Evolutionary conservation across 2,329 filamentous ascomycete genomes (phyloP), one percentile per base, ranked within the genome.

Genomic region (Eutypella sp.): DNA sequence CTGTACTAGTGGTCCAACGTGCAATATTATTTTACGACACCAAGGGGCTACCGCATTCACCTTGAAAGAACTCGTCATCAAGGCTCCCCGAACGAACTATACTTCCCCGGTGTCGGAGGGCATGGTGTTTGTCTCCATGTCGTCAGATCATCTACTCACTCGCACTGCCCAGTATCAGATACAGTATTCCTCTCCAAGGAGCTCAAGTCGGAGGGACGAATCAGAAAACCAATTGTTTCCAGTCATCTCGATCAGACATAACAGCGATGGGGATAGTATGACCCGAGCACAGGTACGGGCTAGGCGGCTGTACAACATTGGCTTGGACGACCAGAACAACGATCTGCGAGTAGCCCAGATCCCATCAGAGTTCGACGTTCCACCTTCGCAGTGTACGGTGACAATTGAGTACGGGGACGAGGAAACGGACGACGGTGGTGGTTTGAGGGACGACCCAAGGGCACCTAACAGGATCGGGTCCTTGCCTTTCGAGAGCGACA

Each of bases 31-130:
- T 11, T 67, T 97, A 46, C 81, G 82, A 47, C 92, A 97, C 63
- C 82, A 86, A 53, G 89, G 87, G 38, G 82, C 82, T 31, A 85
- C 86, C 2, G 81, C 87, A 1, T 97, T 97, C 59, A 87, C 80
- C 45, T 68, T 97, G 45, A 86, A 89, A 56, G 92, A 92, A 67
- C 70, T 97, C 41, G 76, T 95, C 52, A 95, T 97, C 66, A 91
- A 89, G 63, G 89, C 88, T 9, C 92, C 92, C 1, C 81, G 82
- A 29, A 72, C 78, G 37, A 87, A 88, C 44, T 96, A 90, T 65
- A 91, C 89, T 49, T 84, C 89, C 56, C 90, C 90, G 87, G 84
- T 96, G 44, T 85, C 92, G 66, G 87, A 95, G 75, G 92, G 93
- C 38, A 85, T 96, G 77, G 80, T 97, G 1, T 96, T 96, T 60